These are phyloP conservation scores for Pythium biforme DNA, from an alignment of 352 stramenopile species.

Conservation along the genomic window DNA sequence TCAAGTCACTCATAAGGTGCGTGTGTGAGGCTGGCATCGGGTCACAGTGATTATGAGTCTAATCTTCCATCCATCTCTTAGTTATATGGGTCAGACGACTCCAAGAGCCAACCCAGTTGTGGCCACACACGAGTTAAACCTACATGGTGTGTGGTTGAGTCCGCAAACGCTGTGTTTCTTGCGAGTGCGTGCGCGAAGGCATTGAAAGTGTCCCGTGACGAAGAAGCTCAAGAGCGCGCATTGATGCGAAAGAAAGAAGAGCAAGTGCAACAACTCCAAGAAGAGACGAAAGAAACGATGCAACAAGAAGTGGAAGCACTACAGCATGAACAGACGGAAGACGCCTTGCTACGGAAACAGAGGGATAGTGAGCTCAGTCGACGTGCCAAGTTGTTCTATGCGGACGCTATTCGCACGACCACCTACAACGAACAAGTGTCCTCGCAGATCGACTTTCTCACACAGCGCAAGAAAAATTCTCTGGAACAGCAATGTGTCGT, in stretches of 20 bases:
- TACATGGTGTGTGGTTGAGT: conserved; percentile 43
- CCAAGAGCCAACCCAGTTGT: neutral
- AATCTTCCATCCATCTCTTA: neutral
- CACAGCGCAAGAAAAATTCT: conserved; percentile 43
- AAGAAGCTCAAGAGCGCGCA: conserved; percentile 36
- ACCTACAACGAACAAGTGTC: conserved; percentile 72
- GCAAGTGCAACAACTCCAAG: conserved; percentile 40
- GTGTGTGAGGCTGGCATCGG: neutral
- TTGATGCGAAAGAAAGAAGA: conserved; percentile 36
- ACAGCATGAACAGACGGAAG: conserved; percentile 36
- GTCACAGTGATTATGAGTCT: neutral
- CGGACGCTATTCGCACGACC: conserved; percentile 52
- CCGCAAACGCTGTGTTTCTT: conserved; percentile 50
- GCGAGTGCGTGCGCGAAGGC: conserved; percentile 41
- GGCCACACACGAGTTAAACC: neutral
- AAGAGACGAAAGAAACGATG: conserved; percentile 43
- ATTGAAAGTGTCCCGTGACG: conserved; percentile 31
- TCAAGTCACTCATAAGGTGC: conserved; percentile 59
- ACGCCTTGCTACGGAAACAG: conserved; percentile 33
- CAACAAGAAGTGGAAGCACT: conserved; percentile 33
- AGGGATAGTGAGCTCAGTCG: conserved; percentile 38
- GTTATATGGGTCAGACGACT: conserved; percentile 12
- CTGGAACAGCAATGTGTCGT: conserved; percentile 23
- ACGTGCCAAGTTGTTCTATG: conserved; percentile 43
- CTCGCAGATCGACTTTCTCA: conserved; percentile 66